Conservation (phyloP, 1,284 basidiomycete species). For the Spongispora temasekensis region DNA sequence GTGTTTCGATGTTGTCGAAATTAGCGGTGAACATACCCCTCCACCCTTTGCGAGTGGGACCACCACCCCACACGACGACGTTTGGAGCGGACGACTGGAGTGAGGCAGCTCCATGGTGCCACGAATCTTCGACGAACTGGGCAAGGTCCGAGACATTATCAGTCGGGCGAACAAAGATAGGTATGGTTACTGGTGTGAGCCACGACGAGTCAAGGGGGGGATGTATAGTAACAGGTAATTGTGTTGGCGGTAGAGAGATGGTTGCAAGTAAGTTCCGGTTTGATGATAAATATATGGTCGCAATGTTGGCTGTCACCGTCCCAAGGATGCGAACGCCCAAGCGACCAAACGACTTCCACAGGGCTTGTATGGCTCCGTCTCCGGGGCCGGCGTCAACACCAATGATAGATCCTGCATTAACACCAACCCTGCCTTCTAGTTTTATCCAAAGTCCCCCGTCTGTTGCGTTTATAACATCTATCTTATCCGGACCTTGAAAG, state of each 20-base stretch:
- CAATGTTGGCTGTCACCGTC: slow-evolving; percentile 55
- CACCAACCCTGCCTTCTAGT: slow-evolving; percentile 56
- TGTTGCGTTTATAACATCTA: slow-evolving; percentile 64
- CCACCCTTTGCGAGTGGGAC: slow-evolving; percentile 48
- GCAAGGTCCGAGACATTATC: slow-evolving; percentile 49
- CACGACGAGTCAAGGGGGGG: slow-evolving; percentile 57
- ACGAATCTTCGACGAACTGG: slow-evolving; percentile 57
- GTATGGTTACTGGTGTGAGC: slow-evolving; percentile 56
- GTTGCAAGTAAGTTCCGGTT: slow-evolving; percentile 46
- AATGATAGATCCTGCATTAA: slow-evolving; percentile 63
- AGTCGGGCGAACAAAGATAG: slow-evolving; percentile 57
- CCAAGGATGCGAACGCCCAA: slow-evolving; percentile 61
- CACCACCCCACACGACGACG: slow-evolving; percentile 55
- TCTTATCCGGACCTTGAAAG: slow-evolving; percentile 57
- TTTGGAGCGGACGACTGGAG: slow-evolving; percentile 45
- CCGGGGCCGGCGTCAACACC: slow-evolving; percentile 50
- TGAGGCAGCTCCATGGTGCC: slow-evolving; percentile 53
- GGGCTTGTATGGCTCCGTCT: slow-evolving; percentile 41
- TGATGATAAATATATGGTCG: slow-evolving; percentile 49
- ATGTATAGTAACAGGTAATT: slow-evolving; percentile 58
- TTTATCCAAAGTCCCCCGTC: slow-evolving; percentile 60
- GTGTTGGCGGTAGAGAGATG: slow-evolving; percentile 48
- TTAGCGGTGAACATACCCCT: slow-evolving; percentile 44
- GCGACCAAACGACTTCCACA: slow-evolving; percentile 67
- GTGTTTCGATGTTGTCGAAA: slow-evolving; percentile 47